Percentiles rank a stretch among this genome's conserved stretches.
Conservation (phyloP, 768 basidiomycete genomes). For the Russula vinacea region DNA sequence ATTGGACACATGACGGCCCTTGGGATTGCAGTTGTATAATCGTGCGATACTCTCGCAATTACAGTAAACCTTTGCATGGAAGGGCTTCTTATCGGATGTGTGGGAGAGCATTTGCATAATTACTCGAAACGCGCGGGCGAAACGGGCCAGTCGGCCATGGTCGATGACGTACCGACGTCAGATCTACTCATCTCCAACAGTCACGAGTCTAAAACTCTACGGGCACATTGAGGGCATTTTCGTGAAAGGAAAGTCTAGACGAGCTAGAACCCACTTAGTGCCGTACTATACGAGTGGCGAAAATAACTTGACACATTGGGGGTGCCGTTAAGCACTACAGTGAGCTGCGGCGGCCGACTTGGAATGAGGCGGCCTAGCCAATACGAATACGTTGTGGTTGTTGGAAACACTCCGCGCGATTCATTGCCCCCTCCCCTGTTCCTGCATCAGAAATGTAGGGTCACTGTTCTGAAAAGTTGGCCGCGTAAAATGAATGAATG, state of each 20-base stretch:
- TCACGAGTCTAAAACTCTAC: slow-evolving; percentile 5
- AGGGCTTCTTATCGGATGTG: background rate
- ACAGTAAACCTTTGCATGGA: background rate
- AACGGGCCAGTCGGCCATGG: background rate
- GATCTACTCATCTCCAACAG: background rate
- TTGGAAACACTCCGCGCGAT: background rate
- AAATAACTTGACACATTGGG: background rate
- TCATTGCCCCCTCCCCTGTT: background rate
- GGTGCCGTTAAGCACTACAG: background rate
- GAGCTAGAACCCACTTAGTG: background rate
- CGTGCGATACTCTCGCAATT: background rate
- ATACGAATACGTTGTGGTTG: background rate
- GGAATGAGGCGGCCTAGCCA: background rate
- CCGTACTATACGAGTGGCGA: background rate
- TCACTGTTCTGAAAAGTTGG: background rate
- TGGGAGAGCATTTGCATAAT: background rate
- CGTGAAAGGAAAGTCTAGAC: background rate
- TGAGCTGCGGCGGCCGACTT: background rate
- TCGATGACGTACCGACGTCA: background rate
- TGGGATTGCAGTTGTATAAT: background rate
- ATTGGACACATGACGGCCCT: slow-evolving; percentile 3
- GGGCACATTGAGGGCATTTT: no score
- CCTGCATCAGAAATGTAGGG: background rate
- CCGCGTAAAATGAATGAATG: background rate
- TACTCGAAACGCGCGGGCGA: background rate